Conservation (phyloP, 768 basidiomycete species). For the Tricholoma hemisulphureum region DNA sequence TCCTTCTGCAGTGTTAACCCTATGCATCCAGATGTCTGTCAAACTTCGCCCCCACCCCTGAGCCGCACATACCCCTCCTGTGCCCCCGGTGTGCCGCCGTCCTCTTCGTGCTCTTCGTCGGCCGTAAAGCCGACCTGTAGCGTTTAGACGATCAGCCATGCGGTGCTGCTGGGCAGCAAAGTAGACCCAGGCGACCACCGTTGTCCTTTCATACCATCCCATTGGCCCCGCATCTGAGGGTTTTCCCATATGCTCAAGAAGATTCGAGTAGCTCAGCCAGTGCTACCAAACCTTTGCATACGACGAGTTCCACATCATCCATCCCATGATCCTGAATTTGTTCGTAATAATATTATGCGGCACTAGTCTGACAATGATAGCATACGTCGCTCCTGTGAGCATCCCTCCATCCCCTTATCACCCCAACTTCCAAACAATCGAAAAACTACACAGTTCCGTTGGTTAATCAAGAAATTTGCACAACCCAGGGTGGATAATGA, state of each 20-base stretch:
- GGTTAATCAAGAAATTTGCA: slow-evolving; percentile 53
- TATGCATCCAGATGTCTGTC: slow-evolving; percentile 48
- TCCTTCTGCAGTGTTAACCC: background rate
- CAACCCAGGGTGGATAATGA: slow-evolving; percentile 58
- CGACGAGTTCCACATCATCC: slow-evolving; percentile 60
- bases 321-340: slow-evolving; percentile 39
- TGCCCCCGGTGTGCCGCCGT: slow-evolving; percentile 69
- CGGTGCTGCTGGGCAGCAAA: too few species aligned
- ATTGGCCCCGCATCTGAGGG: too few species aligned
- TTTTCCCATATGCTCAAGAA: too few species aligned
- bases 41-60: slow-evolving; percentile 53
- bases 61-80: slow-evolving; percentile 45
- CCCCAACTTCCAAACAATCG: background rate
- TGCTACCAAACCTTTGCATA: slow-evolving; percentile 57
- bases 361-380: slow-evolving; percentile 32
- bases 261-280: slow-evolving; percentile 2
- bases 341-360: slow-evolving; percentile 36
- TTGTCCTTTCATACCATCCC: too few species aligned
- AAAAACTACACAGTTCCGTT: slow-evolving; percentile 46
- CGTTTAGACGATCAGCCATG: too few species aligned
- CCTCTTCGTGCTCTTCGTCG: slow-evolving; percentile 82
- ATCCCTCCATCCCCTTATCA: background rate
- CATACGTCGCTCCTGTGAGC: slow-evolving; percentile 40
- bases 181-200: too few species aligned
- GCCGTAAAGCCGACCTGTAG: slow-evolving; percentile 75